Evolutionary conservation across 345 rosid genomes (phyloP), one percentile per base, ranked within the genome.

Genomic region (Eucalyptus microcorys): DNA sequence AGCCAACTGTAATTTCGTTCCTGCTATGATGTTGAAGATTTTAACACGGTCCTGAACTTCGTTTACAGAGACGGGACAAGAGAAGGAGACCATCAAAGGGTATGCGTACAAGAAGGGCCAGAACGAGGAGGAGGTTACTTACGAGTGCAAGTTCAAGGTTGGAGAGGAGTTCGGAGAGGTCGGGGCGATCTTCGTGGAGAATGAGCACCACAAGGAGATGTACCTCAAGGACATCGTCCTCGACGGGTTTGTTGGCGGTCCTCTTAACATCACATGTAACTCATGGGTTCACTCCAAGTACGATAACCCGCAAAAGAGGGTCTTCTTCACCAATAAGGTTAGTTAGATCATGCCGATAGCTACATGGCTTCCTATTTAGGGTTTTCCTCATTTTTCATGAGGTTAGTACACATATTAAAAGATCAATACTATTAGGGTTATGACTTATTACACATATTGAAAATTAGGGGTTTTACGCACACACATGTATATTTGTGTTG

Each of bases 201-300:
- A 97, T 87, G 95, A 95, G 89, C 96, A 96, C 91, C 96, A 92
- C 64, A 92, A 88, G 71, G 99, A 97, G 93, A 95, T 96, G 92
- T 92, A 64, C 87, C 22, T 97, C 49, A 86, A 89, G 76, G 92
- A 93, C 22, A 90, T 97, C 14, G 89, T 89, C 42, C 92, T 97
- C 66, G 91, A 93, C 8, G 97, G 98, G 7, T 34, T 93, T 50
- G 53, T 40, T 1, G 47, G 48, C 42, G 95, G 94, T 40, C 50
- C 92, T 1, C 53, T 96, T 26, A 91, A n/a, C 83, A 55, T 97
- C 15, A 53, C 89, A 8, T 95, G 98, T 87, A 59, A 89, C 26
- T 97, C 98, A 4, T 97, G 98, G 98, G 91, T 97, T 79, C 91
- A 92, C 47, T 92, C 97, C 30, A 95, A 95, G 91, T 90, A 71